Percentiles rank a stretch among this genome's conserved stretches.
Conservation (phyloP, 495 filamentous ascomycete species). For the Tuber borchii region DNA sequence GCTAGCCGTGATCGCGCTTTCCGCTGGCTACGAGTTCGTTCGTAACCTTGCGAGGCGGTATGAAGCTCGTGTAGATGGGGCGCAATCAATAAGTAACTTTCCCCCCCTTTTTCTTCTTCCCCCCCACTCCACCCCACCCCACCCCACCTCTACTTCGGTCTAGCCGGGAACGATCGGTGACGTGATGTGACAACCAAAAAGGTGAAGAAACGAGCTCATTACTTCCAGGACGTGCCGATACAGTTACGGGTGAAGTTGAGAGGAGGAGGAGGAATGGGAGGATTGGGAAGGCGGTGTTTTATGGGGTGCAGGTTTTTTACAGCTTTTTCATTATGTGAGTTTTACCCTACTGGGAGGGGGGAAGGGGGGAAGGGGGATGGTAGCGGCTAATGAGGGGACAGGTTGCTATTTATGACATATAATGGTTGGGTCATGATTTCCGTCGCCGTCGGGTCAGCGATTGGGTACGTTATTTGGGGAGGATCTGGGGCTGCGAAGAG, state of each 20-base stretch:
- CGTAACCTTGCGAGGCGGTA: slow-evolving; percentile 69
- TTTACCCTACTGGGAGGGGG: background rate
- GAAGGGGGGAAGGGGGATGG: too few relatives aligned
- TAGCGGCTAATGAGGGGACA: slow-evolving; percentile 41
- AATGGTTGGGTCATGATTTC: slow-evolving; percentile 96
- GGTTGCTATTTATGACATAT: slow-evolving; percentile 99
- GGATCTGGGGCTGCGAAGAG: slow-evolving; percentile 61
- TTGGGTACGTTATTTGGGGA: slow-evolving; percentile 82
- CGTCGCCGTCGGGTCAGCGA: slow-evolving; percentile 77
- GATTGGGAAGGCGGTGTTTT: slow-evolving; percentile 70
- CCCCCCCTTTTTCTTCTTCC: too few relatives aligned
- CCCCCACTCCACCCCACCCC: slow-evolving; percentile 20
- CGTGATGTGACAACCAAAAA: slow-evolving; percentile 9
- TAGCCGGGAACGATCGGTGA: background rate
- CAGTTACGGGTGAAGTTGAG: slow-evolving; percentile 41
- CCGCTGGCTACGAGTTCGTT: slow-evolving; percentile 84
- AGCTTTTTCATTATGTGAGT: slow-evolving; percentile 98
- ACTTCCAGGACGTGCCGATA: slow-evolving; percentile 53
- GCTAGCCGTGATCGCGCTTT: slow-evolving; percentile 69
- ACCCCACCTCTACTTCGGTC: background rate
- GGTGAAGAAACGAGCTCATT: slow-evolving; percentile 60
- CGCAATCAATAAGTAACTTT: slow-evolving; percentile 53
- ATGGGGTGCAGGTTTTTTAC: slow-evolving; percentile 94
- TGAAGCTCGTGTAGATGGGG: slow-evolving; percentile 54
- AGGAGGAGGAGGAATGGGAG: slow-evolving; percentile 53